phyloP scores from a whole-genome alignment of 2,329 filamentous ascomycete species.

The Phaeophleospora eucalypticola region DNA sequence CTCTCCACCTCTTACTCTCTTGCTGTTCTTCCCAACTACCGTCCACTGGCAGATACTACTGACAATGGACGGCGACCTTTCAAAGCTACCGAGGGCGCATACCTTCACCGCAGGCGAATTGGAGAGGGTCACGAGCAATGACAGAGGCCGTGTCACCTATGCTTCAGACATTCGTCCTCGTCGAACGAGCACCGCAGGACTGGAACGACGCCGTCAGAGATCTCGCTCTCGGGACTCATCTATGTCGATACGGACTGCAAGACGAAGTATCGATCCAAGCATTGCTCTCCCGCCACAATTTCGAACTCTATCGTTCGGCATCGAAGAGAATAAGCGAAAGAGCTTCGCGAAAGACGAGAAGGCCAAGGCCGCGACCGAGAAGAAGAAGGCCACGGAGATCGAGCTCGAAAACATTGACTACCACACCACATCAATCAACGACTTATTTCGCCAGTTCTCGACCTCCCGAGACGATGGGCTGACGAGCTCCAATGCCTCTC shows the following conservation, averaged over 20 bases:
- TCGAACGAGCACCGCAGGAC: slow-evolving; percentile 11
- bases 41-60: background rate
- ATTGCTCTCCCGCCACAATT: slow-evolving; percentile 43
- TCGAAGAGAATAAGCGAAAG: slow-evolving; percentile 34
- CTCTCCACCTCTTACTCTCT: background rate
- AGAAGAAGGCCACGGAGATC: slow-evolving; percentile 29
- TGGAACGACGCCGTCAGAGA: slow-evolving; percentile 6
- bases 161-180: slow-evolving; percentile 13
- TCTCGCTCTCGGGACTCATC: slow-evolving; percentile 28
- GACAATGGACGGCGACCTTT: background rate
- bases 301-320: slow-evolving; percentile 44
- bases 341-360: slow-evolving; percentile 24
- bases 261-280: slow-evolving; percentile 40
- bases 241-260: slow-evolving; percentile 35
- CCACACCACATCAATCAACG: slow-evolving; percentile 58
- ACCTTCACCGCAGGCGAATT: slow-evolving; percentile 9
- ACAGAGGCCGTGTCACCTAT: slow-evolving; percentile 21
- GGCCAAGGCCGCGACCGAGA: slow-evolving; percentile 17
- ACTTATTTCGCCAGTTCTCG: slow-evolving; percentile 57
- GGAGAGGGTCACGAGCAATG: slow-evolving; percentile 9
- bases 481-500: slow-evolving; percentile 53
- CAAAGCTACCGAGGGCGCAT: slow-evolving; percentile 11
- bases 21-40: background rate
- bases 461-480: slow-evolving; percentile 57
- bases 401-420: slow-evolving; percentile 55